These are phyloP conservation scores for Fusarium sacchari DNA, from an alignment of 2,329 filamentous ascomycete species.

Conservation along the genomic window DNA sequence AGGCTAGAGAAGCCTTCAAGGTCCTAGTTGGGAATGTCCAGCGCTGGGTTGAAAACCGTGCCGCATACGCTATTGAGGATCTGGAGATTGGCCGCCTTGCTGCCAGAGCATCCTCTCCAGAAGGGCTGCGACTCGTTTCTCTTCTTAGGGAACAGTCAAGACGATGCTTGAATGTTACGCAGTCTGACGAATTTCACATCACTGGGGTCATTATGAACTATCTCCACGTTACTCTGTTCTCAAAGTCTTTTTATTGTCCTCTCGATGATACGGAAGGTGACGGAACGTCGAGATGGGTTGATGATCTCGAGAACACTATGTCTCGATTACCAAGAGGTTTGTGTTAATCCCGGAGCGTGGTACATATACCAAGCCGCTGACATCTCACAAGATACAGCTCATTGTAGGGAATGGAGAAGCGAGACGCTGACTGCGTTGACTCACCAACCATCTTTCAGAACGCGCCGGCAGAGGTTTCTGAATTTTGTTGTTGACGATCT, in stretches of 20 bases:
- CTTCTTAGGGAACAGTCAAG: slow-evolving; percentile 51
- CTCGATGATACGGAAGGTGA: slow-evolving; percentile 47
- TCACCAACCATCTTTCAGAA: slow-evolving; percentile 47
- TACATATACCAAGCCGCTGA: slow-evolving; percentile 3
- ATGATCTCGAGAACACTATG: slow-evolving; percentile 48
- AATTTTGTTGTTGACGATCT: slow-evolving; percentile 48
- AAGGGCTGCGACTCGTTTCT: slow-evolving; percentile 46
- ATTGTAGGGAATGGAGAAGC: slow-evolving; percentile 51
- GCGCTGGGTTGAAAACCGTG: slow-evolving; percentile 51
- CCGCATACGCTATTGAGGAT: slow-evolving; percentile 47
- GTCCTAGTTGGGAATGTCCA: slow-evolving; percentile 48
- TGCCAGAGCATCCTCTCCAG: slow-evolving; percentile 37
- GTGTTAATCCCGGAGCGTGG: not conserved
- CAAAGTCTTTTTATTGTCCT: slow-evolving; percentile 52
- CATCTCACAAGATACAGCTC: slow-evolving; percentile 43
- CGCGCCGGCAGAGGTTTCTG: slow-evolving; percentile 44
- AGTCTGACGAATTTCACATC: slow-evolving; percentile 51
- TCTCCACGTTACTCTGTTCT: slow-evolving; percentile 49
- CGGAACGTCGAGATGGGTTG: slow-evolving; percentile 47
- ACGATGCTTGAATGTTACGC: slow-evolving; percentile 44
- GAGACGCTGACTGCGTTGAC: slow-evolving; percentile 50
- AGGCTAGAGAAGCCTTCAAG: slow-evolving; percentile 50
- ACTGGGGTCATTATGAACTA: slow-evolving; percentile 52
- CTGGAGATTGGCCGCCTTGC: slow-evolving; percentile 43
- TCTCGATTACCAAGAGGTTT: slow-evolving; percentile 49